Evolutionary conservation across 2,329 filamentous ascomycete genomes (phyloP).

Genomic region (Phialophora tarda): DNA sequence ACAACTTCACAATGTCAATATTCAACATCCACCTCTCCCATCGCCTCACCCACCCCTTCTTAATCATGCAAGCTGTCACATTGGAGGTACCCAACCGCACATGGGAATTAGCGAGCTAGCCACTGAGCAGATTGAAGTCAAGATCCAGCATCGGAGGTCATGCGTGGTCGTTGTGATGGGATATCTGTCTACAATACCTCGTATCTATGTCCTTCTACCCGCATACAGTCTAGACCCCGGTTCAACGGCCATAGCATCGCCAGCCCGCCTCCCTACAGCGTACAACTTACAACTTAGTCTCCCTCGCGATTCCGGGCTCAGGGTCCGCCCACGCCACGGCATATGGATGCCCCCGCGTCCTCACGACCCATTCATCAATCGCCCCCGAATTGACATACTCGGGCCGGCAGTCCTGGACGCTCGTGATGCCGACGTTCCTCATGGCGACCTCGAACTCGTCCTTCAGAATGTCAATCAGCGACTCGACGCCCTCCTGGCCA

Average conservation of each 20-base stretch:
- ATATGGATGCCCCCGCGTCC: constrained; percentile 49
- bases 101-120: background rate
- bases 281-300: constrained; percentile 22
- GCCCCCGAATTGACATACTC: constrained; percentile 56
- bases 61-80: too few relatives aligned
- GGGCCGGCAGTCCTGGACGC: constrained; percentile 51
- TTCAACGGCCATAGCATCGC: background rate
- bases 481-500: constrained; percentile 61
- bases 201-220: background rate
- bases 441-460: constrained; percentile 58
- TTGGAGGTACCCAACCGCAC: too few relatives aligned
- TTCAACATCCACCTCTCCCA: background rate
- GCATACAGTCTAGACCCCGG: background rate
- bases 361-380: constrained; percentile 58
- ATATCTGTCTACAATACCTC: background rate
- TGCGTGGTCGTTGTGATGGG: background rate
- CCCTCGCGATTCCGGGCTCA: constrained; percentile 3
- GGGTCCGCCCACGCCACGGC: constrained; percentile 42
- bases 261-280: too few relatives aligned
- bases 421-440: constrained; percentile 55
- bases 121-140: background rate
- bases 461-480: constrained; percentile 58
- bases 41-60: too few relatives aligned
- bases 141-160: background rate
- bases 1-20: constrained; percentile 7